Evolutionary conservation across 106 monocot genomes (phyloP).

Genomic region (Amphibolis antarctica): DNA sequence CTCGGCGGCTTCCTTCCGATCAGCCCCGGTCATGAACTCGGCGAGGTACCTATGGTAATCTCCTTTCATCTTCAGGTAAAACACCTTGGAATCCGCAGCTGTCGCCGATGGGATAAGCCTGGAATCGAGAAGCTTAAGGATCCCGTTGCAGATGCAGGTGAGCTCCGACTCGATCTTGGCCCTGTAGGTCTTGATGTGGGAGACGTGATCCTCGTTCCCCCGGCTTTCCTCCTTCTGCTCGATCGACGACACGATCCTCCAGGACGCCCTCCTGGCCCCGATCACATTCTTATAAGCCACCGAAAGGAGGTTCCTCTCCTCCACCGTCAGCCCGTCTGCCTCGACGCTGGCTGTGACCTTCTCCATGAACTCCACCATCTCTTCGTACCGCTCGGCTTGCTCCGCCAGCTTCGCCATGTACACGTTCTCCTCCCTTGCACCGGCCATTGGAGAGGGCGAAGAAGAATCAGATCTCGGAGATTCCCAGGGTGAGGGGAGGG

Average conservation of each 20-base stretch:
- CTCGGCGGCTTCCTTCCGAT: constrained; percentile 7
- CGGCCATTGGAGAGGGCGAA: too few relatives aligned
- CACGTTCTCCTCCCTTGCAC: constrained; percentile 6
- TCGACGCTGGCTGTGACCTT: constrained; percentile 2
- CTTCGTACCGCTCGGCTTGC: constrained; percentile 18
- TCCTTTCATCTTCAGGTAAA: constrained; percentile 17
- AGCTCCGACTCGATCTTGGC: constrained; percentile 16
- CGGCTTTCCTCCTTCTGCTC: constrained; percentile 8
- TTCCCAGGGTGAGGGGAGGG: neutral
- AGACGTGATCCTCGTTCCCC: neutral
- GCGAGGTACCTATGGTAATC: constrained; percentile 16
- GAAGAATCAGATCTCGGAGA: constrained; percentile 6
- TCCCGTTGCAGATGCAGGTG: neutral
- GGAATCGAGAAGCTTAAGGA: constrained; percentile 6
- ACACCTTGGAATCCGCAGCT: constrained; percentile 7
- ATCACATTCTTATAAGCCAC: too few relatives aligned
- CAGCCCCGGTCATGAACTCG: constrained; percentile 9
- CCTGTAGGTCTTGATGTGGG: constrained; percentile 1
- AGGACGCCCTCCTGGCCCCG: neutral
- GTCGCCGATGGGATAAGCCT: constrained; percentile 5
- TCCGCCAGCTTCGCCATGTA: constrained; percentile 20
- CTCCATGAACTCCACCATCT: constrained; percentile 21
- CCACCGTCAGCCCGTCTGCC: constrained; percentile 2
- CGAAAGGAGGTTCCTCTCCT: constrained; percentile 13
- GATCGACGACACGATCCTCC: constrained; percentile 18